Percentiles rank a stretch among this genome's conserved stretches.
Evolutionary conservation across 1,284 basidiomycete species (phyloP).

Genomic region (Ustilago crameri): DNA sequence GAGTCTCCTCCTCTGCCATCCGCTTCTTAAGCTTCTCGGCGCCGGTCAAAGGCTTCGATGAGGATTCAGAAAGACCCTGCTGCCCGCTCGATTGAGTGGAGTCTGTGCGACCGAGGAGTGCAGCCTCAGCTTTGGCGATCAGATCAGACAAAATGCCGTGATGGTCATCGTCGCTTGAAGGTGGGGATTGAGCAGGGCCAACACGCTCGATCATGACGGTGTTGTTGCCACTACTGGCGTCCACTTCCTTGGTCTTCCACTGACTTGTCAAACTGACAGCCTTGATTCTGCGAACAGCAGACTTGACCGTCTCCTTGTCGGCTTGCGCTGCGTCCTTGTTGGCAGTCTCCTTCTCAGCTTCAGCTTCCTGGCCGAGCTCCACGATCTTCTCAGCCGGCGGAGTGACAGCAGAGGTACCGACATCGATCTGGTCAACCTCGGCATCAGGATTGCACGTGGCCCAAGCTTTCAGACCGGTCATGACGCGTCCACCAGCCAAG

Average conservation of each 20-base stretch:
- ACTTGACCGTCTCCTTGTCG: slow-evolving; percentile 22
- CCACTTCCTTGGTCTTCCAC: slow-evolving; percentile 54
- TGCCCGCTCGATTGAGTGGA: not conserved
- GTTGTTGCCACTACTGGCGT: slow-evolving; percentile 47
- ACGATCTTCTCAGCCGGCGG: slow-evolving; percentile 25
- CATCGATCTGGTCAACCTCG: slow-evolving; percentile 26
- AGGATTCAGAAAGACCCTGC: not conserved
- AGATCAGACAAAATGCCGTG: slow-evolving; percentile 29
- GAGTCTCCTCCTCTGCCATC: slow-evolving; percentile 40
- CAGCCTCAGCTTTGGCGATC: slow-evolving; percentile 42
- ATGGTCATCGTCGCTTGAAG: slow-evolving; percentile 8
- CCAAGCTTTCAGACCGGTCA: slow-evolving; percentile 69
- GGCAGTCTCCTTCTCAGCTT: slow-evolving; percentile 12
- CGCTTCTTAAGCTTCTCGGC: slow-evolving; percentile 38
- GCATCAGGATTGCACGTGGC: slow-evolving; percentile 55
- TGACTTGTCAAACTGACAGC: slow-evolving; percentile 35
- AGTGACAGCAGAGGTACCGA: not conserved
- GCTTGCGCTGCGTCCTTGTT: slow-evolving; percentile 5
- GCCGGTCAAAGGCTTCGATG: slow-evolving; percentile 6
- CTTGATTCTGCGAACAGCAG: slow-evolving; percentile 45
- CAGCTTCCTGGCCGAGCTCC: slow-evolving; percentile 30
- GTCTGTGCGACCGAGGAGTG: slow-evolving; percentile 15
- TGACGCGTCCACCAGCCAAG: slow-evolving; percentile 70
- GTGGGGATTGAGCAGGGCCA: slow-evolving; percentile 10
- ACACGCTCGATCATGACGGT: slow-evolving; percentile 48